Evolutionary conservation across 768 basidiomycete species (phyloP), one percentile per base, ranked within the genome.

Genomic region (Xanthoconium stramineum): DNA sequence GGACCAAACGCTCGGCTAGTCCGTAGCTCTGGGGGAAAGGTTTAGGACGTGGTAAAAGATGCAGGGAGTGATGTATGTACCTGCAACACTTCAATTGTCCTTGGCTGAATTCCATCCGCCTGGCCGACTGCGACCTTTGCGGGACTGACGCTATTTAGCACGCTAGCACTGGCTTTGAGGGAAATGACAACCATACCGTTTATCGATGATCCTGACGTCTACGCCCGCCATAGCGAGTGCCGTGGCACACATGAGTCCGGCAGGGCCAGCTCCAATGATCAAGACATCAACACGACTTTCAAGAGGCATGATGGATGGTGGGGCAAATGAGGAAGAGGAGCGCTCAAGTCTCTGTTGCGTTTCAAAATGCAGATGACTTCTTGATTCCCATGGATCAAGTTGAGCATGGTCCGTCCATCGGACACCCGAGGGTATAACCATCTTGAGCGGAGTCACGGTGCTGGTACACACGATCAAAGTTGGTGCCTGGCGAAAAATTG

Each of bases 241-340:
- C 46, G 84, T 84, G 20, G 81, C 82, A 58, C 83, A 85, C 86
- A 91, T 88, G 2, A 89, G 68, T 3, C 89, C 82, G 6, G 78
- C 74, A 3, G 79, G 80, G 24, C 24, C 24, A 24, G 24, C 24
- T 24, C 24, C 24, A 24, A 24, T 24, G 24, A 24, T 24, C 24
- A 24, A 24, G 24, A 24, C 24, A 24, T 24, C 24, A 24, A 24
- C 24, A 24, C 24, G 24, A 24, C 24, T 70, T 54, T 72, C 61
- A n/a, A 43, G 47, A 47, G 65, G 35, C 68, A 68, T 70, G 29
- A 24, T 36, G 39, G 38, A 19, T 46, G 29, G 2, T 33, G 29
- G 32, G 24, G 24, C 24, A 24, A 24, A 24, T 24, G 24, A 4
- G 24, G 24, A 24, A 4, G 24, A 24, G 24, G 24, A 24, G 4